A percentile compares a stretch with the other conserved stretches of the same genome.
phyloP scores from a whole-genome alignment of 139 green algal genomes.

The Pseudopediastrum boryanum region DNA sequence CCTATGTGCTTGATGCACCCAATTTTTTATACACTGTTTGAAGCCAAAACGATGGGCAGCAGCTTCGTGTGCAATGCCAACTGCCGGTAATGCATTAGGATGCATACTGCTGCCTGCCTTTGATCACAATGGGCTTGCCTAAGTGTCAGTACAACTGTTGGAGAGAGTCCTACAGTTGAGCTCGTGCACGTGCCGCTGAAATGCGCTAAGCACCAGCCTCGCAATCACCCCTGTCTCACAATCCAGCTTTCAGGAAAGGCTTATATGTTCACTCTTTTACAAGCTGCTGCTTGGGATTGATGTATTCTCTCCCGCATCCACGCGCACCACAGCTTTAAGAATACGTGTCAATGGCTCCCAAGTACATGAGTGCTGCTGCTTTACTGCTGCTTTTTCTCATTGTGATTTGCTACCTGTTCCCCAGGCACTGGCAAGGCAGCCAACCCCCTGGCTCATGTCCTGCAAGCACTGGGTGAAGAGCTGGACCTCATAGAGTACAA shows the following conservation, averaged over 20 bases:
- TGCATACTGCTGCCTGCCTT: too few relatives aligned
- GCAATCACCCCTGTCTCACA: background rate
- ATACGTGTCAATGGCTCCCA: too few relatives aligned
- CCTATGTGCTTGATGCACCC: background rate
- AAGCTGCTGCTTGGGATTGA: background rate
- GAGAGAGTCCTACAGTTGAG: too few relatives aligned
- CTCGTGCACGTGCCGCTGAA: too few relatives aligned
- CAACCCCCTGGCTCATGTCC: constrained; percentile 85
- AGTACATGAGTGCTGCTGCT: background rate
- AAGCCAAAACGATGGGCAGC: too few relatives aligned
- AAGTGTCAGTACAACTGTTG: too few relatives aligned
- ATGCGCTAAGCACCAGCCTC: too few relatives aligned
- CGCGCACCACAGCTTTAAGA: background rate
- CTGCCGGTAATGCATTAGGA: too few relatives aligned
- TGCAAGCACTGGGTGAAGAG: constrained; percentile 77
- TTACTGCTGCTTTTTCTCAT: constrained; percentile 7
- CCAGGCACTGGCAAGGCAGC: constrained; percentile 59
- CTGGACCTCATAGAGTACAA: constrained; percentile 90
- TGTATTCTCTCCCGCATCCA: background rate
- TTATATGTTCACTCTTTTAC: background rate
- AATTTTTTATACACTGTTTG: too few relatives aligned
- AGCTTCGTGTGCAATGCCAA: too few relatives aligned
- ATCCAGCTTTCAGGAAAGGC: background rate
- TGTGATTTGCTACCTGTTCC: constrained; percentile 14
- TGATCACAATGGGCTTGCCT: too few relatives aligned